phyloP scores from a whole-genome alignment of 768 basidiomycete species.

The Xerocomellus intermedius region DNA sequence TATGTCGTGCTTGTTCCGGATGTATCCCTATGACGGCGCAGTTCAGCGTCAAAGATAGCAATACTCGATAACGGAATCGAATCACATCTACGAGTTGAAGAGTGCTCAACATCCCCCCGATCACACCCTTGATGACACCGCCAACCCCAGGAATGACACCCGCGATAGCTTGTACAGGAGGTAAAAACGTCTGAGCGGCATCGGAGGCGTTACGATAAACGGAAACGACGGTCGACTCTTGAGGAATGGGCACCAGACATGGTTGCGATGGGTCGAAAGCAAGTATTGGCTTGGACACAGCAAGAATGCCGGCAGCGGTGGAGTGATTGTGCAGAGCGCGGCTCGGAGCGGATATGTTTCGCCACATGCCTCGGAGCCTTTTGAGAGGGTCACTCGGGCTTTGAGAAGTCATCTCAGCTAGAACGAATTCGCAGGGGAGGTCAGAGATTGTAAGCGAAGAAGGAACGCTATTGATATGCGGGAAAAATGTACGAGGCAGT shows the following conservation, averaged over 20 bases:
- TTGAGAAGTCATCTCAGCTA: too few relatives aligned
- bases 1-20: constrained; percentile 8
- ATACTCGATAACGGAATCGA: background rate
- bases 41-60: background rate
- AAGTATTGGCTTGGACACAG: background rate
- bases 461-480: too few relatives aligned
- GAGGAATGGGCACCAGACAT: background rate
- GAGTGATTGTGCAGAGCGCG: background rate
- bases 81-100: constrained; percentile 9
- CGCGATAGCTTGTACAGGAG: background rate
- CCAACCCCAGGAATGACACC: background rate
- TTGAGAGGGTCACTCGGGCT: background rate
- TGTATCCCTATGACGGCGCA: background rate
- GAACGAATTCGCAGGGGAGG: too few relatives aligned
- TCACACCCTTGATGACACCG: background rate
- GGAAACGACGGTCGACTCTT: background rate
- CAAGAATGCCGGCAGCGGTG: background rate
- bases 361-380: background rate
- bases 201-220: background rate
- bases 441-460: too few relatives aligned
- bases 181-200: constrained; percentile 1
- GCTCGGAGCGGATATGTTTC: background rate
- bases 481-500: too few relatives aligned
- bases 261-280: background rate
- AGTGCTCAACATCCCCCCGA: background rate